Evolutionary conservation across 352 stramenopile genomes (phyloP).

Genomic region (Elongisporangium senticosum): DNA sequence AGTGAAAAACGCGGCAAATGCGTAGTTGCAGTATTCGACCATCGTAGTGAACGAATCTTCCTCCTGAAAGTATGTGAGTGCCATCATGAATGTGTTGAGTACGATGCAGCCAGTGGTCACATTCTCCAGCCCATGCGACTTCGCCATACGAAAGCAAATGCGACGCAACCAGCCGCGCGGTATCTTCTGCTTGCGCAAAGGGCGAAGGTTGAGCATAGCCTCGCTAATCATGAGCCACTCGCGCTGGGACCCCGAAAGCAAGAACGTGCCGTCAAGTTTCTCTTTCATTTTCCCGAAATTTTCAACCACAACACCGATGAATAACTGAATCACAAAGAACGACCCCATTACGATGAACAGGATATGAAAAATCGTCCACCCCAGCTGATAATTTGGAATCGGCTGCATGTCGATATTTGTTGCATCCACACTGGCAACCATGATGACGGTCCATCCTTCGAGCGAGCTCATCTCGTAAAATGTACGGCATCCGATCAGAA

Average conservation of each 20-base stretch:
- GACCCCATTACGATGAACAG: slow-evolving; percentile 83
- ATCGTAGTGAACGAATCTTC: slow-evolving; percentile 39
- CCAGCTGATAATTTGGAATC: slow-evolving; percentile 52
- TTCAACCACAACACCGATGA: slow-evolving; percentile 90
- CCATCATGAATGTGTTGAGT: slow-evolving; percentile 83
- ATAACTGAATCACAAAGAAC: slow-evolving; percentile 91
- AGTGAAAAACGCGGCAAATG: slow-evolving; percentile 80
- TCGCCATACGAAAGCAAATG: slow-evolving; percentile 36
- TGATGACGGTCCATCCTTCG: slow-evolving; percentile 85
- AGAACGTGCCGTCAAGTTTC: slow-evolving; percentile 46
- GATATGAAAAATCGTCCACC: slow-evolving; percentile 84
- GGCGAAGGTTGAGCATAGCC: slow-evolving; percentile 32
- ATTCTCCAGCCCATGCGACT: slow-evolving; percentile 56
- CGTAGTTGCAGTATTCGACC: slow-evolving; percentile 71
- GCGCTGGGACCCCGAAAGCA: slow-evolving; percentile 71
- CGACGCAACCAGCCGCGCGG: slow-evolving; percentile 29
- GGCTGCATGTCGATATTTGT: slow-evolving; percentile 87
- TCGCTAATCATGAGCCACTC: slow-evolving; percentile 70
- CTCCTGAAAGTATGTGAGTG: slow-evolving; percentile 79
- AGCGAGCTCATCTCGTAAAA: slow-evolving; percentile 91
- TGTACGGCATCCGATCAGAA: slow-evolving; percentile 41
- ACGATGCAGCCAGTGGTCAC: slow-evolving; percentile 81
- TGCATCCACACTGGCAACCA: slow-evolving; percentile 82
- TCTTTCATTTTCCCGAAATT: slow-evolving; percentile 85
- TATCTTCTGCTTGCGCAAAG: slow-evolving; percentile 33